Conservation (phyloP, 495 filamentous ascomycete genomes). For the Amniculicola lignicola region DNA sequence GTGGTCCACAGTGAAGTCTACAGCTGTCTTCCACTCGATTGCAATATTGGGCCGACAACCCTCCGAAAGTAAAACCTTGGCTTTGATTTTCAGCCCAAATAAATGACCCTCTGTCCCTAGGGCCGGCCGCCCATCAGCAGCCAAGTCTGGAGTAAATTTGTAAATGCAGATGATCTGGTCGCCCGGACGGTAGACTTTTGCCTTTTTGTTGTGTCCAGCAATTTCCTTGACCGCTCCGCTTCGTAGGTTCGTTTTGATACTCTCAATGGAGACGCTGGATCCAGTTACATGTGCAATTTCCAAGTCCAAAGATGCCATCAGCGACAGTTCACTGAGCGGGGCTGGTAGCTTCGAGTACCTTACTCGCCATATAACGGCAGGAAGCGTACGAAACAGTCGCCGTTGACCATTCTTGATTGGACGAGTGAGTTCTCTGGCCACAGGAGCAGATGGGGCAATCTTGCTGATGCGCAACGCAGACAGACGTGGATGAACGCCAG, state of each 20-base stretch:
- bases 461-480: constrained; percentile 76
- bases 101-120: constrained; percentile 45
- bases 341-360: constrained; percentile 70
- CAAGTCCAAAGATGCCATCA: constrained; percentile 80
- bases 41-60: constrained; percentile 68
- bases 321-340: constrained; percentile 44
- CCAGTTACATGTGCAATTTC: constrained; percentile 82
- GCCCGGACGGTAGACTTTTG: constrained; percentile 68
- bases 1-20: constrained; percentile 71
- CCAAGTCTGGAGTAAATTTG: constrained; percentile 64
- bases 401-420: constrained; percentile 60
- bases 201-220: constrained; percentile 58
- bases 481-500: constrained; percentile 66
- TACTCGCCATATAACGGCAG: constrained; percentile 79
- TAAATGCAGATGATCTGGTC: constrained; percentile 87
- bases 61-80: constrained; percentile 59
- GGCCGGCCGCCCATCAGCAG: constrained; percentile 2
- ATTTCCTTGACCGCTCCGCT: constrained; percentile 64
- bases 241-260: constrained; percentile 61
- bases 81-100: constrained; percentile 63
- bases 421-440: constrained; percentile 57
- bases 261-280: constrained; percentile 65
- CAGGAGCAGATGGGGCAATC: constrained; percentile 63
- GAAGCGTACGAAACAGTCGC: constrained; percentile 68
- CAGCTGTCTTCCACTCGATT: constrained; percentile 76